Percentiles rank a stretch among this genome's conserved stretches.
Conservation (phyloP, 192 early-diverging fungal species). For the Globomyces pollinis-pini region DNA sequence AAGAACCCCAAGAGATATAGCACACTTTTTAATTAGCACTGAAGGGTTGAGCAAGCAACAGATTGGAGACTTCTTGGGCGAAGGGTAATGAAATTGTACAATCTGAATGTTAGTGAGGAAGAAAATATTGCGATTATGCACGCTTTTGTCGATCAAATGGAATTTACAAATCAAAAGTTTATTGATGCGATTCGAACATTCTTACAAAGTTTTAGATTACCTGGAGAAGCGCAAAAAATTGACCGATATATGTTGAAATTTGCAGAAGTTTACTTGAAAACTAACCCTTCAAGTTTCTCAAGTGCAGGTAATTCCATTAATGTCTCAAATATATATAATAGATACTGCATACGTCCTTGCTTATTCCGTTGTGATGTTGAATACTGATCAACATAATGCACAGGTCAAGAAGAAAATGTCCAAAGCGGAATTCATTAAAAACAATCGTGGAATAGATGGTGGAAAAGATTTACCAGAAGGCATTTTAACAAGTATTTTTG, state of each 20-base stretch:
- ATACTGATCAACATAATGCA: slow-evolving; percentile 85
- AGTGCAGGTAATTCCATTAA: too few relatives aligned
- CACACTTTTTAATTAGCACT: slow-evolving; percentile 61
- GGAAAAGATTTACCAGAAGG: slow-evolving; percentile 65
- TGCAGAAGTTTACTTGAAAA: slow-evolving; percentile 82
- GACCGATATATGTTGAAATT: slow-evolving; percentile 97
- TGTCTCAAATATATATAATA: too few relatives aligned
- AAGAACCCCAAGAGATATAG: slow-evolving; percentile 64
- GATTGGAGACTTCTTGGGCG: slow-evolving; percentile 90
- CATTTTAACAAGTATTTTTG: slow-evolving; percentile 65
- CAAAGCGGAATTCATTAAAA: slow-evolving; percentile 74
- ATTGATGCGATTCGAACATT: slow-evolving; percentile 73
- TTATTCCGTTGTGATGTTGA: slow-evolving; percentile 88
- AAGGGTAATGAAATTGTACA: slow-evolving; percentile 46
- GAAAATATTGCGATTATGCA: slow-evolving; percentile 95
- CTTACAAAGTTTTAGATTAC: slow-evolving; percentile 82
- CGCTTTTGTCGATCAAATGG: slow-evolving; percentile 89
- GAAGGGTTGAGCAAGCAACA: slow-evolving; percentile 81
- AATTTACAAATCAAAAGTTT: slow-evolving; percentile 66
- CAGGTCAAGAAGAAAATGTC: slow-evolving; percentile 85
- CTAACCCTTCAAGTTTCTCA: slow-evolving; percentile 73
- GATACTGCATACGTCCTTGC: slow-evolving; percentile 91
- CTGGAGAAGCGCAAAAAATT: slow-evolving; percentile 93
- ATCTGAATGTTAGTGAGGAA: slow-evolving; percentile 44
- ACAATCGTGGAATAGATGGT: slow-evolving; percentile 90